A percentile compares a stretch with the other conserved stretches of the same genome.
phyloP scores from a whole-genome alignment of 192 early-diverging fungal genomes.

The Coemansia sp. region DNA sequence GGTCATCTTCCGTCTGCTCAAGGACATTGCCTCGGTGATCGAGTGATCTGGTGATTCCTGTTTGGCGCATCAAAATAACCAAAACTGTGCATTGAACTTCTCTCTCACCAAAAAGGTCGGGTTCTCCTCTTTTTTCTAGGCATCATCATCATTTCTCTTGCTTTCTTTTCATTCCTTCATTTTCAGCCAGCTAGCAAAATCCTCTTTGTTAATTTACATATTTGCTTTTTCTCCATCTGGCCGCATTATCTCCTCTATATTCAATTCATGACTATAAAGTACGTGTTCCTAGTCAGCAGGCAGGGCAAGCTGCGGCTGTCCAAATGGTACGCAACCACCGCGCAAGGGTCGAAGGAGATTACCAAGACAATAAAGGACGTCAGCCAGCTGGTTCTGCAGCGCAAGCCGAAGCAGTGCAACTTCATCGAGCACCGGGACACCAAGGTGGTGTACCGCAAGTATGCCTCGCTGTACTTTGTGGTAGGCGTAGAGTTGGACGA shows the following conservation, averaged over 20 bases:
- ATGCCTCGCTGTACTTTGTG: constrained; percentile 94
- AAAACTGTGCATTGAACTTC: no score
- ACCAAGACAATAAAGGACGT: constrained; percentile 92
- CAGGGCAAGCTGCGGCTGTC: constrained; percentile 81
- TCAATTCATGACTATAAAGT: constrained; percentile 57
- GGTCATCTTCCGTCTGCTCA: constrained; percentile 60
- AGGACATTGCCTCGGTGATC: constrained; percentile 29
- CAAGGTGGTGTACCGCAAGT: constrained; percentile 83
- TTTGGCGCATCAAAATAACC: no score
- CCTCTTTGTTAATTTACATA: neutral
- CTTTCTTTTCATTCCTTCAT: neutral
- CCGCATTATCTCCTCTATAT: neutral
- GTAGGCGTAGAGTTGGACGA: constrained; percentile 91
- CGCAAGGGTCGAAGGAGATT: constrained; percentile 79
- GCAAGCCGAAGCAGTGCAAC: constrained; percentile 96
- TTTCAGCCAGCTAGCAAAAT: neutral
- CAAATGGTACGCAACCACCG: constrained; percentile 77
- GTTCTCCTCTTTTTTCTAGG: neutral
- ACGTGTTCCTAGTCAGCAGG: constrained; percentile 74
- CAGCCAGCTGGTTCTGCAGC: constrained; percentile 80
- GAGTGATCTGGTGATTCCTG: neutral
- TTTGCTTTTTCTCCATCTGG: neutral
- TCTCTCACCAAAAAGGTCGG: neutral
- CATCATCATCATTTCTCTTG: neutral
- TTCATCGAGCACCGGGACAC: constrained; percentile 94